These are phyloP conservation scores for Cenchrus fungigraminus DNA, from an alignment of 176 grass and related monocot species.

Conservation along the genomic window DNA sequence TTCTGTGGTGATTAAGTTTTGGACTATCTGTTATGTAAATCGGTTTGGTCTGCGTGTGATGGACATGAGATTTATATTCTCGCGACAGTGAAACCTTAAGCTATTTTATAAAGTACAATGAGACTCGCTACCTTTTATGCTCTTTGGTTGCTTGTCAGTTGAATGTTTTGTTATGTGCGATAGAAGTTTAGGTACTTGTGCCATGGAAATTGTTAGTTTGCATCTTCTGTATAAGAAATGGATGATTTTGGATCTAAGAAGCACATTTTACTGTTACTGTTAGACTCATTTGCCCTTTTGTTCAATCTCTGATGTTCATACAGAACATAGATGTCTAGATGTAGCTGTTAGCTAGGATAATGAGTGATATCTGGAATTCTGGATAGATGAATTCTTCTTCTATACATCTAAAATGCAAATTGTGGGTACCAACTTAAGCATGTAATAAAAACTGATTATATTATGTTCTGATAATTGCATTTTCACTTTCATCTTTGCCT, in stretches of 20 bases:
- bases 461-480: background rate
- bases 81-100: conserved; percentile 19
- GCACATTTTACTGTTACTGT: background rate
- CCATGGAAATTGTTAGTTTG: background rate
- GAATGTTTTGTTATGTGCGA: background rate
- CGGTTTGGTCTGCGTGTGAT: conserved; percentile 39
- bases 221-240: background rate
- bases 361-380: background rate
- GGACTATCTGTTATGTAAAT: conserved; percentile 11
- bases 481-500: background rate
- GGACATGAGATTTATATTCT: conserved; percentile 42
- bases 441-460: background rate
- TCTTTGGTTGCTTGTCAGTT: background rate
- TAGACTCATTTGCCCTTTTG: background rate
- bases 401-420: too few relatives aligned
- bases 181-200: background rate
- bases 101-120: conserved; percentile 16
- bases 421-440: too few relatives aligned
- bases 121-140: background rate
- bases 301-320: too few relatives aligned
- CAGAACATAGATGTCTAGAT: background rate
- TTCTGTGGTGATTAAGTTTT: conserved; percentile 43
- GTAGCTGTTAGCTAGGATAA: background rate
- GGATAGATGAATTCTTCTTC: background rate
- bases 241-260: background rate